Percentiles rank a stretch among this genome's conserved stretches.
Evolutionary conservation across 345 rosid genomes (phyloP).

Genomic region (Gynandropsis gynandra): DNA sequence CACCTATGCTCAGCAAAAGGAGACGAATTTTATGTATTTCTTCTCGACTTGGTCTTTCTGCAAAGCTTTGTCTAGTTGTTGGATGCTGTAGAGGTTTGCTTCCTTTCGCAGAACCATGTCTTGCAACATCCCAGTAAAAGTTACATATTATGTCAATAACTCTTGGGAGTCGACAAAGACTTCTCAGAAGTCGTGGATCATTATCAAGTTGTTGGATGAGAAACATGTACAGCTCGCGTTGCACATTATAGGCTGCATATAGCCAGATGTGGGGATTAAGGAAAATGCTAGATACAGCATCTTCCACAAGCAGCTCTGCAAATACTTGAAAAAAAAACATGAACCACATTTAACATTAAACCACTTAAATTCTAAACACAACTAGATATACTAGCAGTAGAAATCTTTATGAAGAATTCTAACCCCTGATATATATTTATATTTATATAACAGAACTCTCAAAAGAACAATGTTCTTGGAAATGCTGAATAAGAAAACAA

Average conservation of each 20-base stretch:
- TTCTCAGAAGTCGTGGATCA: slow-evolving; percentile 68
- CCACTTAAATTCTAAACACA: neutral
- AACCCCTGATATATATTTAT: neutral
- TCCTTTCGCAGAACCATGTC: slow-evolving; percentile 56
- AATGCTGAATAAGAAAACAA: neutral
- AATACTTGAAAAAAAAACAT: slow-evolving; percentile 36
- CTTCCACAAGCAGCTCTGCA: slow-evolving; percentile 73
- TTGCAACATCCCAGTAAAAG: slow-evolving; percentile 76
- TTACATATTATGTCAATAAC: slow-evolving; percentile 69
- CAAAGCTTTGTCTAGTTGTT: slow-evolving; percentile 42
- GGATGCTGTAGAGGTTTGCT: slow-evolving; percentile 78
- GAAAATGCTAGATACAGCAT: slow-evolving; percentile 76
- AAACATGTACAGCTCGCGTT: slow-evolving; percentile 93
- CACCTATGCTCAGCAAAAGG: slow-evolving; percentile 87
- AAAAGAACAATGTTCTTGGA: neutral
- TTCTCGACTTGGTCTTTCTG: slow-evolving; percentile 72
- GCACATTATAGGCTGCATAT: slow-evolving; percentile 74
- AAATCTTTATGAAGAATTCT: neutral
- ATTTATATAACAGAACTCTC: neutral
- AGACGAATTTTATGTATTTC: slow-evolving; percentile 93
- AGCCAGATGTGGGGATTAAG: slow-evolving; percentile 87
- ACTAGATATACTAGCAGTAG: neutral
- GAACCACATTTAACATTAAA: slow-evolving; percentile 1
- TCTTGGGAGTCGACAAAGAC: slow-evolving; percentile 71
- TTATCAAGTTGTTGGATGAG: slow-evolving; percentile 77